Conservation (phyloP, 108 stramenopile species). For the Cylindrotheca closterium region DNA sequence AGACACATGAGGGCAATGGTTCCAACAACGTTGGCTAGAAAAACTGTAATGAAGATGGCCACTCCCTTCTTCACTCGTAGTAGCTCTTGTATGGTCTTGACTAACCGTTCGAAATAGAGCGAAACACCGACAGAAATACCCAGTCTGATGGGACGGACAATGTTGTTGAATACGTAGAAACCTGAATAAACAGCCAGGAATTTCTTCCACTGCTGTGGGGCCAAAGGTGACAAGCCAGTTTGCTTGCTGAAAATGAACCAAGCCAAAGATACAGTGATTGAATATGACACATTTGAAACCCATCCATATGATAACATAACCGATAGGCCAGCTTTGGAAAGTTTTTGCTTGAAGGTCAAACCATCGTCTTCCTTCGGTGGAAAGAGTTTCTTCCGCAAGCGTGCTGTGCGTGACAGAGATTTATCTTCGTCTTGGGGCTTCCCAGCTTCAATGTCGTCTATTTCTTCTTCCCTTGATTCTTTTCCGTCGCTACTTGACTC, state of each 20-base stretch:
- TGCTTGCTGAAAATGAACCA: slow-evolving; percentile 40
- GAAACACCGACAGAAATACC: slow-evolving; percentile 57
- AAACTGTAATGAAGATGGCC: slow-evolving; percentile 53
- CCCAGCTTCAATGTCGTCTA: too few relatives aligned
- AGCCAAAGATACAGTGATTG: slow-evolving; percentile 69
- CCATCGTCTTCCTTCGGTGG: slow-evolving; percentile 33
- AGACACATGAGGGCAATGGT: slow-evolving; percentile 53
- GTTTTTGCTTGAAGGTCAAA: slow-evolving; percentile 41
- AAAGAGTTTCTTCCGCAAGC: slow-evolving; percentile 1
- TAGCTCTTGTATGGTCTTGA: slow-evolving; percentile 44
- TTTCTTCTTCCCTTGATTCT: too few relatives aligned
- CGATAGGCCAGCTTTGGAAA: slow-evolving; percentile 79
- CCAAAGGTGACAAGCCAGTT: slow-evolving; percentile 79
- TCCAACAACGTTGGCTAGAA: slow-evolving; percentile 64
- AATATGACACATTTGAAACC: slow-evolving; percentile 82
- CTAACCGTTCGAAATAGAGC: slow-evolving; percentile 62
- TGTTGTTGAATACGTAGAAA: slow-evolving; percentile 81
- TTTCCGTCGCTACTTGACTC: too few relatives aligned
- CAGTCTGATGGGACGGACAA: slow-evolving; percentile 79
- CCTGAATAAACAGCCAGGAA: slow-evolving; percentile 88
- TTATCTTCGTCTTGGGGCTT: too few relatives aligned
- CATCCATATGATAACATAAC: slow-evolving; percentile 87
- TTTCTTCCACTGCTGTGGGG: slow-evolving; percentile 85
- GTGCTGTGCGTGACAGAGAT: background rate
- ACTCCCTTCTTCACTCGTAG: slow-evolving; percentile 37